Percentiles rank a stretch among this genome's conserved stretches.
These are phyloP conservation scores for Mucor circinelloides DNA, from an alignment of 371 early-diverging fungal genomes.

Conservation along the genomic window DNA sequence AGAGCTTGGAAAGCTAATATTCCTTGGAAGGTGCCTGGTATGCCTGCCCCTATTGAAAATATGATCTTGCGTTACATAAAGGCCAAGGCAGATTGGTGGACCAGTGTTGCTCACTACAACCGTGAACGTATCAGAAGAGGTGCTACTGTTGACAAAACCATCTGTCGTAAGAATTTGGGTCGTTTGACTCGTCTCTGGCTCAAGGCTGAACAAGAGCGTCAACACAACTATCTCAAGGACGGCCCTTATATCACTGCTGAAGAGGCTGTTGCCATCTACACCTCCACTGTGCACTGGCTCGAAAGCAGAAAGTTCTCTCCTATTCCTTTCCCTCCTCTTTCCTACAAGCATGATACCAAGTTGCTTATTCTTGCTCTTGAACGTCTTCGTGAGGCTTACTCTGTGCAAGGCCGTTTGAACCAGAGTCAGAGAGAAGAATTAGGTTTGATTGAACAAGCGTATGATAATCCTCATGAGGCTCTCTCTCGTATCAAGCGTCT, in stretches of 20 bases:
- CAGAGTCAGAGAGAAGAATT: slow-evolving; percentile 97
- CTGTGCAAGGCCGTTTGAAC: slow-evolving; percentile 95
- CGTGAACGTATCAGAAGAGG: slow-evolving; percentile 98
- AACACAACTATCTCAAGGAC: slow-evolving; percentile 98
- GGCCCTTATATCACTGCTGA: slow-evolving; percentile 97
- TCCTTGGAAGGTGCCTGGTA: slow-evolving; percentile 98
- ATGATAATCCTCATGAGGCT: slow-evolving; percentile 96
- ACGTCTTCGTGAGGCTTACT: slow-evolving; percentile 93
- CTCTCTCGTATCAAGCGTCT: slow-evolving; percentile 95
- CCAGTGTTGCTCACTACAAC: slow-evolving; percentile 96
- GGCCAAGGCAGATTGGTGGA: slow-evolving; percentile 99
- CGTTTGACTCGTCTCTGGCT: slow-evolving; percentile 98
- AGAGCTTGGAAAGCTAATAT: slow-evolving; percentile 99
- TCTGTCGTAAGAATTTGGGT: slow-evolving; percentile 97
- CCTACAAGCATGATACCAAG: slow-evolving; percentile 99
- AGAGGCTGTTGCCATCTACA: slow-evolving; percentile 98
- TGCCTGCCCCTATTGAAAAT: slow-evolving; percentile 97
- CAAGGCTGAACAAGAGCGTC: slow-evolving; percentile 98
- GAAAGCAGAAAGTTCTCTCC: slow-evolving; percentile 96
- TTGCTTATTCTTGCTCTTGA: slow-evolving; percentile 95
- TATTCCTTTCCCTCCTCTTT: slow-evolving; percentile 98
- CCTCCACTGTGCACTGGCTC: slow-evolving; percentile 98
- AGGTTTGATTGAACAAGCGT: slow-evolving; percentile 96
- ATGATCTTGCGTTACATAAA: slow-evolving; percentile 98
- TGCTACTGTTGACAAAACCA: slow-evolving; percentile 99